These are phyloP conservation scores for Letharia columbiana DNA, from an alignment of 495 filamentous ascomycete species.

Conservation along the genomic window DNA sequence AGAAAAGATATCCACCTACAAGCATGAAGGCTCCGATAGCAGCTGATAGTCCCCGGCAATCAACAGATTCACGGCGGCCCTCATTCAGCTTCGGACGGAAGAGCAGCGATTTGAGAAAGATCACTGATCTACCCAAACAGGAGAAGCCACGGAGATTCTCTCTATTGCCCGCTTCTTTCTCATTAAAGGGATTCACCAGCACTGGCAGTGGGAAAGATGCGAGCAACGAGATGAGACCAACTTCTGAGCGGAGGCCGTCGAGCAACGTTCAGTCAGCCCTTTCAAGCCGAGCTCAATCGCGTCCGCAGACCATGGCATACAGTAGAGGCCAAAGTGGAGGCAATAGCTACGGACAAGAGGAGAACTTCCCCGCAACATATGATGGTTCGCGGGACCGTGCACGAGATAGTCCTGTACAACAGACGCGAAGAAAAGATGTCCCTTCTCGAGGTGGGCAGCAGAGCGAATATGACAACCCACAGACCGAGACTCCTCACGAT, in stretches of 20 bases:
- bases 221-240: constrained; percentile 18
- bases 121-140: constrained; percentile 38
- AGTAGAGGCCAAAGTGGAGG: constrained; percentile 15
- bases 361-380: constrained; percentile 10
- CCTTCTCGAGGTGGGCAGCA: constrained; percentile 17
- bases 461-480: constrained; percentile 15
- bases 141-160: constrained; percentile 66
- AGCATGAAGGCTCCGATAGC: constrained; percentile 61
- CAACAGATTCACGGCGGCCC: constrained; percentile 73
- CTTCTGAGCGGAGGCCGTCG: constrained; percentile 24
- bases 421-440: constrained; percentile 17
- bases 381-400: constrained; percentile 22
- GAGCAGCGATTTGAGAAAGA: constrained; percentile 42
- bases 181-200: constrained; percentile 45
- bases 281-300: constrained; percentile 19
- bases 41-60: constrained; percentile 54
- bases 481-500: constrained; percentile 17
- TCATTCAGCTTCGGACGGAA: constrained; percentile 69
- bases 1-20: constrained; percentile 60
- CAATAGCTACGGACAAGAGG: constrained; percentile 19
- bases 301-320: constrained; percentile 25
- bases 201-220: constrained; percentile 29
- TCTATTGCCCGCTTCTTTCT: constrained; percentile 69
- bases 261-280: constrained; percentile 16
- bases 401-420: constrained; percentile 13